Conservation (phyloP, 768 basidiomycete species). For the Suillus alpinus region DNA sequence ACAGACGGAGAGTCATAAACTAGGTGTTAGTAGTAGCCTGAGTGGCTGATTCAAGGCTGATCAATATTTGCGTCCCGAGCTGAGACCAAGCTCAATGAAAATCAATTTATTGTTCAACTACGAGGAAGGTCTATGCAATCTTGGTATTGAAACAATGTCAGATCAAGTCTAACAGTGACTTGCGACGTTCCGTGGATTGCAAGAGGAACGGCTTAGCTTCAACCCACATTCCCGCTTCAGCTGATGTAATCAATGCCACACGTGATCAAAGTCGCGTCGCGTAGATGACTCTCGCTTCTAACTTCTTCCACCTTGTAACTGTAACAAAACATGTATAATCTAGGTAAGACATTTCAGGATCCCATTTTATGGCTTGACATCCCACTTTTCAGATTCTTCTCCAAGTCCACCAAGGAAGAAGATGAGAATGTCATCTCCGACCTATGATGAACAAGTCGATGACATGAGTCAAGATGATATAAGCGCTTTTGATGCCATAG, state of each 20-base stretch:
- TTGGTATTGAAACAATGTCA: no score
- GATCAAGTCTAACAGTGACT: no score
- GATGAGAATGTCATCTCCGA: conserved; percentile 63
- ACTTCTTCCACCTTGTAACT: background rate
- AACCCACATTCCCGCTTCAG: background rate
- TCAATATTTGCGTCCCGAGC: background rate
- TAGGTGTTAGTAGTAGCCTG: background rate
- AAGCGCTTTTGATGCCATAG: conserved; percentile 51
- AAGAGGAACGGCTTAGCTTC: no score
- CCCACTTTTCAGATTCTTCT: conserved; percentile 7
- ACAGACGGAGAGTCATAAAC: background rate
- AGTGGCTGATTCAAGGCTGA: background rate
- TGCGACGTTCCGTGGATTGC: no score
- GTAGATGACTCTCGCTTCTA: background rate
- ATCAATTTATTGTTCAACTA: background rate
- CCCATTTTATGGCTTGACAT: background rate
- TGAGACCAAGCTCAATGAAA: background rate
- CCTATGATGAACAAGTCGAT: conserved; percentile 52
- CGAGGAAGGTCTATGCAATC: no score
- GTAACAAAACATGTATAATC: background rate
- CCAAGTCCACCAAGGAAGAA: conserved; percentile 48
- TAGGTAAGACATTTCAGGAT: background rate
- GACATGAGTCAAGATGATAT: conserved; percentile 57
- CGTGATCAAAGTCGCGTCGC: conserved; percentile 3
- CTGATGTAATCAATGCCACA: background rate